phyloP scores from a whole-genome alignment of 2,329 filamentous ascomycete genomes.

The Alternaria sp. region DNA sequence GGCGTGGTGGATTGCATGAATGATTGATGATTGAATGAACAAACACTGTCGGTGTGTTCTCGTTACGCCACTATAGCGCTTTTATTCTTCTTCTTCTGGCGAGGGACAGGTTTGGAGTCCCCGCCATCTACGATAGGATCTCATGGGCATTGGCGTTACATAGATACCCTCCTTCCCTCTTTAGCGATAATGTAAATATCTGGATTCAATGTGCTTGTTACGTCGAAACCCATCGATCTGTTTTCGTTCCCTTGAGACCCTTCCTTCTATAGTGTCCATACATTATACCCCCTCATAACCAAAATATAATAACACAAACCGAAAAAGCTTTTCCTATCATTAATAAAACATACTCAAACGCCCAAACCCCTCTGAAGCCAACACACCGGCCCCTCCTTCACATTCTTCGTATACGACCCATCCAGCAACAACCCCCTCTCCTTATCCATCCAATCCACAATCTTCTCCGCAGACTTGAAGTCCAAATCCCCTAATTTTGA shows the following conservation, averaged over 20 bases:
- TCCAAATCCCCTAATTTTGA: constrained; percentile 56
- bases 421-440: constrained; percentile 41
- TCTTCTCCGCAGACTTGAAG: constrained; percentile 52
- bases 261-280: not conserved
- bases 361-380: constrained; percentile 3
- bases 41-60: not conserved
- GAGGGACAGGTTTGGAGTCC: not conserved
- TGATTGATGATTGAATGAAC: not conserved
- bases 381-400: not conserved
- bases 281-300: not conserved
- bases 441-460: constrained; percentile 50
- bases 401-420: not conserved
- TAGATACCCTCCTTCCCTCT: not conserved
- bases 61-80: not conserved
- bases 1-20: not conserved
- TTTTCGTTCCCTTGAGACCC: not conserved
- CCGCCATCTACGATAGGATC: not conserved
- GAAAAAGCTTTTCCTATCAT: not conserved
- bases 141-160: not conserved
- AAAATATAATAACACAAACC: not conserved
- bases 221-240: not conserved
- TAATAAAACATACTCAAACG: not conserved
- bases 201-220: not conserved
- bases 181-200: not conserved
- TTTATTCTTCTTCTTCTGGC: not conserved